Evolutionary conservation across 306 rosid species (phyloP).

Genomic region (Acacia acuminata): DNA sequence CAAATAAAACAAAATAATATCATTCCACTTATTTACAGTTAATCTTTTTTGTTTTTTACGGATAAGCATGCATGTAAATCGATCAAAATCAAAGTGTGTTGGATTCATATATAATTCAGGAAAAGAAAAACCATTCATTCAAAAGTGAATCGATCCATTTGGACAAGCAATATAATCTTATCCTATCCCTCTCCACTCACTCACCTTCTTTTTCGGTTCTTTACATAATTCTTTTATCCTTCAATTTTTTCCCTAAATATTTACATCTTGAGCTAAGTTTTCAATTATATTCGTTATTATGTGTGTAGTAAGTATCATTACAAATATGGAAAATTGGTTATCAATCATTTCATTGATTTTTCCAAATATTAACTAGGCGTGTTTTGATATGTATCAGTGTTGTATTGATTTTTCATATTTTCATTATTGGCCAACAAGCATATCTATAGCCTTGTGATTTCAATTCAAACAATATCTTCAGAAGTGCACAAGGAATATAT

Average conservation of each 20-base stretch:
- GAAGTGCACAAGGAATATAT: background rate
- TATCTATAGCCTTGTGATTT: background rate
- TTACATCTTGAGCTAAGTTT: background rate
- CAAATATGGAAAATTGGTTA: too few species aligned
- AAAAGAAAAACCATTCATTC: background rate
- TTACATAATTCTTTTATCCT: background rate
- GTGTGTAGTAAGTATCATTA: background rate
- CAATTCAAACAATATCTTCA: background rate
- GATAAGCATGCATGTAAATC: background rate
- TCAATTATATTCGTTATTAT: background rate
- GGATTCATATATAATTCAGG: background rate
- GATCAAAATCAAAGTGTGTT: background rate
- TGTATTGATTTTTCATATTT: background rate
- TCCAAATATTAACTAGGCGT: background rate
- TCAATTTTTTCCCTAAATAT: background rate
- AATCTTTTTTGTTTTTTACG: background rate
- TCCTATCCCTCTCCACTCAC: slow-evolving; percentile 3
- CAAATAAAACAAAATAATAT: background rate
- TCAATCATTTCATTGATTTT: background rate
- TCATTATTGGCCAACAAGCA: background rate
- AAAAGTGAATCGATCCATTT: background rate
- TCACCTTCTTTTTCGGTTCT: background rate
- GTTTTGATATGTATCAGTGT: background rate
- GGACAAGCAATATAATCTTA: slow-evolving; percentile 14
- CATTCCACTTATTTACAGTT: background rate